These are phyloP conservation scores for Glarea lozoyensis DNA, from an alignment of 495 filamentous ascomycete genomes.

Conservation along the genomic window DNA sequence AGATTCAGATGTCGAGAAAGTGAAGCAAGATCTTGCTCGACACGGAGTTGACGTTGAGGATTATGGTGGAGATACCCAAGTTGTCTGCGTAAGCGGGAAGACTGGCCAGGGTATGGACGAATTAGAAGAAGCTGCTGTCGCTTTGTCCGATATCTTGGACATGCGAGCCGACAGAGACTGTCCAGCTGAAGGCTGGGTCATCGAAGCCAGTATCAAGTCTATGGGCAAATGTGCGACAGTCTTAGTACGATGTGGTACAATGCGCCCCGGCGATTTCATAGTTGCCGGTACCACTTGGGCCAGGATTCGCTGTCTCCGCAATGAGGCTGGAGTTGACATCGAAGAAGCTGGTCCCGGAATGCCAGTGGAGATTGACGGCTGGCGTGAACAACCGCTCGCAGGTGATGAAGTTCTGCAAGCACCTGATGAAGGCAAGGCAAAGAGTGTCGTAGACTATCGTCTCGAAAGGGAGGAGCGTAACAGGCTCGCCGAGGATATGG, in stretches of 20 bases:
- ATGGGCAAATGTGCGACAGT: constrained; percentile 84
- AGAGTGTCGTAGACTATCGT: constrained; percentile 70
- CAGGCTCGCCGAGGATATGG: constrained; percentile 57
- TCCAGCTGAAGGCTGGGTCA: constrained; percentile 82
- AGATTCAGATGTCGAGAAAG: constrained; percentile 63
- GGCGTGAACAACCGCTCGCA: constrained; percentile 84
- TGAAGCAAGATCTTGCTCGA: constrained; percentile 80
- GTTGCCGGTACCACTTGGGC: constrained; percentile 84
- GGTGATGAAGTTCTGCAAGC: constrained; percentile 85
- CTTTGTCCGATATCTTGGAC: constrained; percentile 81
- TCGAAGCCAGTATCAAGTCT: constrained; percentile 86
- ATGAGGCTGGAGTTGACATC: constrained; percentile 72
- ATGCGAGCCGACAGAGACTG: constrained; percentile 72
- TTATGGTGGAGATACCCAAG: constrained; percentile 89
- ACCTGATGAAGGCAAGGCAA: constrained; percentile 66
- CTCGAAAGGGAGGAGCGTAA: constrained; percentile 50
- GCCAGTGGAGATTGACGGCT: constrained; percentile 87
- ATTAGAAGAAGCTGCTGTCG: constrained; percentile 80
- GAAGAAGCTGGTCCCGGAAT: constrained; percentile 74
- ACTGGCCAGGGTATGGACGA: constrained; percentile 88
- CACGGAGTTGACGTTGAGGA: constrained; percentile 90
- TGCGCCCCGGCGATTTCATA: constrained; percentile 72
- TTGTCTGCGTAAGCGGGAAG: constrained; percentile 83
- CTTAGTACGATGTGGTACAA: constrained; percentile 78
- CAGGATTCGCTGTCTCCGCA: constrained; percentile 69